Percentiles rank a stretch among this genome's conserved stretches.
phyloP scores from a whole-genome alignment of 2,329 filamentous ascomycete genomes.

The Cercospora canescens region DNA sequence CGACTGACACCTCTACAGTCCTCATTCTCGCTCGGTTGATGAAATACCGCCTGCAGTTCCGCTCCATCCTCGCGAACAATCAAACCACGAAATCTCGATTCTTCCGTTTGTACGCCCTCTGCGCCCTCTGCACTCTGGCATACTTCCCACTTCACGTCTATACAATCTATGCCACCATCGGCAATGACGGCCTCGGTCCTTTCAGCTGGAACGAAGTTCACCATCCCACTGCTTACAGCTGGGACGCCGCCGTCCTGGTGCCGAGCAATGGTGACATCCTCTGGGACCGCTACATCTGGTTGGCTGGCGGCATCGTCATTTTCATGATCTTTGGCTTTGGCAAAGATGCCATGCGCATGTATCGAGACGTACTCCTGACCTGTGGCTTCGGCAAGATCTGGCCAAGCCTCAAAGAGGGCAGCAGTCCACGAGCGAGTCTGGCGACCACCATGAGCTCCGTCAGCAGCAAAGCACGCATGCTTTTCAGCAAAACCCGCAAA shows the following conservation, averaged over 20 bases:
- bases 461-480: slow-evolving; percentile 31
- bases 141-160: slow-evolving; percentile 57
- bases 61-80: slow-evolving; percentile 54
- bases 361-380: slow-evolving; percentile 47
- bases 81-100: slow-evolving; percentile 61
- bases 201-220: slow-evolving; percentile 57
- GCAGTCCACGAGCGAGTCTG: slow-evolving; percentile 9
- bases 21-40: slow-evolving; percentile 62
- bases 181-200: slow-evolving; percentile 33
- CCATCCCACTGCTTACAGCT: slow-evolving; percentile 40
- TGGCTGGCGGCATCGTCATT: slow-evolving; percentile 54
- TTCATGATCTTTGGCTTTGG: slow-evolving; percentile 68
- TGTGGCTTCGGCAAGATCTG: slow-evolving; percentile 41
- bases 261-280: slow-evolving; percentile 47
- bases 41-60: slow-evolving; percentile 60
- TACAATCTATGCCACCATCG: slow-evolving; percentile 49
- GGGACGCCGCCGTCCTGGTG: slow-evolving; percentile 51
- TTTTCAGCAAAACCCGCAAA: slow-evolving; percentile 20
- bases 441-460: slow-evolving; percentile 25
- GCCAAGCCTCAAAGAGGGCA: slow-evolving; percentile 19
- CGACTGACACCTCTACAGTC: slow-evolving; percentile 41
- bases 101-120: slow-evolving; percentile 60
- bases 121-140: slow-evolving; percentile 50
- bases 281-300: slow-evolving; percentile 60
- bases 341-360: slow-evolving; percentile 59